Evolutionary conservation across 768 basidiomycete species (phyloP), one percentile per base, ranked within the genome.

Genomic region (Russula sp.): DNA sequence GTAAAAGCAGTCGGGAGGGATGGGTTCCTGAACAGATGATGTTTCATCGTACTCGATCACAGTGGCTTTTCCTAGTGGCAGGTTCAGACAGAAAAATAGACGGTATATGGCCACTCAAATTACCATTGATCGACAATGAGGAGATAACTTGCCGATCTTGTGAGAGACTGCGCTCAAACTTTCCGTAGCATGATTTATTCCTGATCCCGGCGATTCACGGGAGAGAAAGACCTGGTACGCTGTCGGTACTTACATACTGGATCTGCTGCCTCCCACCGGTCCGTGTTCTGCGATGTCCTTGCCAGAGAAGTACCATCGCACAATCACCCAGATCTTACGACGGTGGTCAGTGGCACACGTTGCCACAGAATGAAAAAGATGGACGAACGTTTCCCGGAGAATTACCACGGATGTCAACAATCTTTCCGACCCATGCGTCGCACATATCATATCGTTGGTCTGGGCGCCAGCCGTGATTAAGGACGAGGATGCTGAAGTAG

Each of bases 361-460:
- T 7, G 8, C 13, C 4, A 5, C 4, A 34, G 16, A 7, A 16
- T 13, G 35, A 41, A 1, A 6, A 7, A 36, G 13, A 25, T n/a
- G n/a, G 16, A 58, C 56, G 22, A 16, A 63, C 62, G 3, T 63
- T 58, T 32, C 41, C 38, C 9, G 62, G 62, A 2, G 57, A 36
- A 43, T 59, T 59, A 3, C 62, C 57, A 16, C 57, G 62, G 51
- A 63, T 63, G 7, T 36, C 62, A 5, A 36, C 1, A 29, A 63
- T 59, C 39, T 49, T 63, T 18, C 57, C 62, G 7, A 63, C 62
- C 62, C 62, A 63, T 1, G 34, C 42, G 4, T 63, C 62, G 11
- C 58, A 49, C 11, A 36, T 2, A 18, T 63, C 41, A 20, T 63
- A 63, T 22, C 5, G 13, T 13, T 8, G 7, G 20, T 55, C 16